Evolutionary conservation across 108 stramenopile genomes (phyloP), one percentile per base, ranked within the genome.

Genomic region (Nitzschia sp.): DNA sequence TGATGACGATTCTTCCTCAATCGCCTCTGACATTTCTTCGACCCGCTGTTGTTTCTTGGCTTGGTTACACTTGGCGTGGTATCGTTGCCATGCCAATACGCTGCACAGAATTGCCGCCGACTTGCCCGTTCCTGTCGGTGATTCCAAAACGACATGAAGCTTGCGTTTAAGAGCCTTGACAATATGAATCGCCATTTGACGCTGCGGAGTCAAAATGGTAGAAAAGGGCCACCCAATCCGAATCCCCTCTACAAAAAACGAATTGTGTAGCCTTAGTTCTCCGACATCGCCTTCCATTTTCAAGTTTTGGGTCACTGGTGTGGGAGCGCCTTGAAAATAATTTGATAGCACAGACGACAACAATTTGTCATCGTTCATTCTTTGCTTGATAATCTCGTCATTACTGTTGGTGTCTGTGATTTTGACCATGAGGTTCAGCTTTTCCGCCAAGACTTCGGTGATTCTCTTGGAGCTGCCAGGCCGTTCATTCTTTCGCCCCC

Each of bases 121-220:
- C 64, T 93, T 93, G 4, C 92, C 92, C 23, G 92, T 93, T 0
- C 89, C 92, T 3, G 92, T 93, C 1, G 92, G 92, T 53, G 69
- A 72, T 78, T 93, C 89, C 31, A 93, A 48, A 1, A 93, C 87
- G 9, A 87, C 87, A 69, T 92, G 91, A 13, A 61, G 53, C 34
- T 55, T 60, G 44, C 78, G 77, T 52, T 89, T 87, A 4, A 92
- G 58, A 26, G 83, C 91, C 69, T 77, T 79, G 44, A 92, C 67
- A 32, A 92, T 56, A 63, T 89, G 91, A 1, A 89, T 62, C 15
- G 85, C 84, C 80, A 89, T 92, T 78, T 89, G 91, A 25, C 88
- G 68, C 57, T 92, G 90, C 1, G 90, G 90, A 19, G 60, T 64
- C 73, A 89, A 72, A 30, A 92, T 72, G 26, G 46, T 53, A 1